Percentiles rank a stretch among this genome's conserved stretches.
These are phyloP conservation scores for Lentinula lateritia DNA, from an alignment of 768 basidiomycete genomes.

Conservation along the genomic window DNA sequence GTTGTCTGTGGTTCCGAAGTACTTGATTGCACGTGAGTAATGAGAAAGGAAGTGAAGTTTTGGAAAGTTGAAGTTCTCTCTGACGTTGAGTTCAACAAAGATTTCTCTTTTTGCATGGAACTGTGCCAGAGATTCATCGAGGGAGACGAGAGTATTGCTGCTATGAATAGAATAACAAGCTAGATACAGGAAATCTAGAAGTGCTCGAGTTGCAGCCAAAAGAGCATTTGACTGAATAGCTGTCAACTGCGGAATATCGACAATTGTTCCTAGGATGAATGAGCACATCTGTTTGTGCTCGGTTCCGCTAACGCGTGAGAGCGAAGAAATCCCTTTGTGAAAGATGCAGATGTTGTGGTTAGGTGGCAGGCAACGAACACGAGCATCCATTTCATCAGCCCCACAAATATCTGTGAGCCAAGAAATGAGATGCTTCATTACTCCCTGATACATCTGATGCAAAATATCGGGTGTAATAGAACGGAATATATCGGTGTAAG, in stretches of 20 bases:
- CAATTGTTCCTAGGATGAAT: constrained; percentile 17
- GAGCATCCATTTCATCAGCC: no score
- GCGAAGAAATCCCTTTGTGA: constrained; percentile 21
- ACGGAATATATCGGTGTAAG: constrained; percentile 15
- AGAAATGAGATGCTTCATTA: no score
- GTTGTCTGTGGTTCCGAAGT: constrained; percentile 19
- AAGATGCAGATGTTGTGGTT: no score
- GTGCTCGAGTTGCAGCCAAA: no score
- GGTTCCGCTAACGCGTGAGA: constrained; percentile 20
- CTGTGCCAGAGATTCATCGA: constrained; percentile 30
- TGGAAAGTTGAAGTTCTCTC: no score
- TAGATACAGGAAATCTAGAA: no score
- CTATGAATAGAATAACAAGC: constrained; percentile 21
- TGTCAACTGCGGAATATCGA: constrained; percentile 11
- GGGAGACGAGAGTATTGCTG: no score
- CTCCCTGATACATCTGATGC: constrained; percentile 23
- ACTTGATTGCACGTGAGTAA: constrained; percentile 13
- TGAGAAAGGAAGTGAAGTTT: no score
- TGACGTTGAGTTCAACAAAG: constrained; percentile 18
- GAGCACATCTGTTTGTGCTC: constrained; percentile 19
- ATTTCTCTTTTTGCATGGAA: constrained; percentile 17
- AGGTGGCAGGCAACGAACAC: no score
- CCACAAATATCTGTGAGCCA: no score
- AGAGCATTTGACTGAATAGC: constrained; percentile 1
- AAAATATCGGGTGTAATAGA: constrained; percentile 19